These are phyloP conservation scores for Populus tomentosa DNA, from an alignment of 441 rosid genomes.

Conservation along the genomic window DNA sequence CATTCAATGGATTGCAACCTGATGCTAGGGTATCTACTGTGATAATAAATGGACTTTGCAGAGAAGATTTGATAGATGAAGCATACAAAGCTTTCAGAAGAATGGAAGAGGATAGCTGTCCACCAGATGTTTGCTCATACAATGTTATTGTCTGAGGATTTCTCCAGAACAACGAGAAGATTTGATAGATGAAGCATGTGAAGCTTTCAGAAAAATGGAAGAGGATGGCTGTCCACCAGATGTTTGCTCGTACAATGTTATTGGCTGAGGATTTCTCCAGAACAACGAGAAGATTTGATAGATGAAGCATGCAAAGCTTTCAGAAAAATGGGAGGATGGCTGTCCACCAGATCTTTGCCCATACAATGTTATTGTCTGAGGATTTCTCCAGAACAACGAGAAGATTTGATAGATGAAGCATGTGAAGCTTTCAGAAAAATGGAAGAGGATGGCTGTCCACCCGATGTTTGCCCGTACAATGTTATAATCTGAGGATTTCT, in stretches of 20 bases:
- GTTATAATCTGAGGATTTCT: neutral
- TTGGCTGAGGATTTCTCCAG: neutral
- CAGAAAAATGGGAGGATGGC: neutral
- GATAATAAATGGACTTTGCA: neutral
- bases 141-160: neutral
- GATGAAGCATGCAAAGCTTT: neutral
- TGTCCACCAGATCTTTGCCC: neutral
- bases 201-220: neutral
- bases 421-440: neutral
- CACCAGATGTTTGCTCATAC: neutral
- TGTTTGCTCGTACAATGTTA: neutral
- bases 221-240: neutral
- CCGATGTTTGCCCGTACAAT: neutral
- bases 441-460: neutral
- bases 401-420: neutral
- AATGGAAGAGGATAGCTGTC: neutral
- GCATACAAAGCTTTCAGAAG: neutral
- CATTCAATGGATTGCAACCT: neutral
- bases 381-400: neutral
- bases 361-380: neutral
- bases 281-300: neutral
- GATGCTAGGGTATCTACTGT: neutral
- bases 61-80: neutral
- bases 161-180: neutral
- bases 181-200: neutral